Evolutionary conservation across 768 basidiomycete species (phyloP), one percentile per base, ranked within the genome.

Genomic region (Kwoniella newhampshirensis): DNA sequence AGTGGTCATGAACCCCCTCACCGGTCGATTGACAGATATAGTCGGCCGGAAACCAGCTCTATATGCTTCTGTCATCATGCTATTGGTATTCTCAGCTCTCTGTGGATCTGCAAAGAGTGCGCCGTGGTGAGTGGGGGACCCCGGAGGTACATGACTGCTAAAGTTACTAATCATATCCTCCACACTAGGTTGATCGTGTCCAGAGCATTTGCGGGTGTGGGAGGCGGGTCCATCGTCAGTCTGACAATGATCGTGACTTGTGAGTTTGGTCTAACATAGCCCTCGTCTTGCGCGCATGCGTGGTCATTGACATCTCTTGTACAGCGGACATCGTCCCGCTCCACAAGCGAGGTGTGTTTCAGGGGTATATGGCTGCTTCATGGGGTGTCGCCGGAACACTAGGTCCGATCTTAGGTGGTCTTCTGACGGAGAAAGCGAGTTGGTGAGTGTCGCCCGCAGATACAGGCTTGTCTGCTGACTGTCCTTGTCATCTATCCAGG

Each of bases 401-500:
- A 12, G 88, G 90, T 0, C 91, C 91, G 2, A 79, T 96, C 12
- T 75, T 92, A 13, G 90, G 90, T 55, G 90, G 89, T 56, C 25
- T 68, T 2, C 42, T 70, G 18, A 64, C 59, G 11, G 41, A 39
- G 17, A 57, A 60, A 35, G 35, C 64, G 3, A 59, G 46, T 21
- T 68, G 67, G 70, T 66, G 43, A 59, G 66, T 54, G n/a, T n/a
- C n/a, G n/a, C n/a, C 11, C 9, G 6, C 35, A n/a, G 25, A 21
- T 48, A 20, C 45, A 5, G 47, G 15, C n/a, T 54, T 23, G 39
- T 26, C 30, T 41, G 43, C 41, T 42, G 41, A 42, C 2, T 32
- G 4, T 9, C 23, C 6, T 26, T 41, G 41, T 27, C 26, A 28
- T 23, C 13, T 42, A 12, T 32, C 35, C 32, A 68, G 67, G 67